Evolutionary conservation across 2,329 filamentous ascomycete species (phyloP).

Genomic region (Leptographium procerum): DNA sequence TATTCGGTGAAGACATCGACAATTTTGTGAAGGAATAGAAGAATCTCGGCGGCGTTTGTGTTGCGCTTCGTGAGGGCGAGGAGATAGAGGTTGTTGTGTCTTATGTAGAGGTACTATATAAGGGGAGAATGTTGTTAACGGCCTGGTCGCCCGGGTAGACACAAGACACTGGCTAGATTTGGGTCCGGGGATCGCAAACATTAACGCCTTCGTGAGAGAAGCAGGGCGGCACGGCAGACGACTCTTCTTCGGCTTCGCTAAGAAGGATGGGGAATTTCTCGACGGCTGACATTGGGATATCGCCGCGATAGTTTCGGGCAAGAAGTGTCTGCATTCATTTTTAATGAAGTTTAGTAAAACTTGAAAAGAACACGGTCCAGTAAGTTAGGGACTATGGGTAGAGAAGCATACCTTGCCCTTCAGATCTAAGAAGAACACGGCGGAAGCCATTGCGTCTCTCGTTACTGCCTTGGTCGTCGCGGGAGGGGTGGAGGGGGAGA

Average conservation of each 20-base stretch:
- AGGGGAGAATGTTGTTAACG: not conserved
- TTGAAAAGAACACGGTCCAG: not conserved
- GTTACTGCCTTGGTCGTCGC: not conserved
- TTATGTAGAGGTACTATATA: slow-evolving; percentile 97
- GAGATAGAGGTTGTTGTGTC: slow-evolving; percentile 97
- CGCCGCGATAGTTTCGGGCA: slow-evolving; percentile 94
- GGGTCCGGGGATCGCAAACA: no score
- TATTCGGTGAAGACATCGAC: slow-evolving; percentile 99
- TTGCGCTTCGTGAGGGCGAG: slow-evolving; percentile 97
- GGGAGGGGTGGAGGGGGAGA: not conserved
- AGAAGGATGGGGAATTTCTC: slow-evolving; percentile 95
- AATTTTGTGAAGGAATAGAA: slow-evolving; percentile 94
- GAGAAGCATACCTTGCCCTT: slow-evolving; percentile 81
- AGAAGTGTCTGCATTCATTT: slow-evolving; percentile 64
- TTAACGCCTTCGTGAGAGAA: slow-evolving; percentile 99
- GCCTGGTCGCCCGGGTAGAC: not conserved
- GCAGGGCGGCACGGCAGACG: slow-evolving; percentile 90
- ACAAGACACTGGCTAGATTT: not conserved
- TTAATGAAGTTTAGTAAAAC: not conserved
- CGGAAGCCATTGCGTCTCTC: slow-evolving; percentile 66
- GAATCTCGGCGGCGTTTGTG: slow-evolving; percentile 95
- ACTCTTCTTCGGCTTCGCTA: slow-evolving; percentile 98
- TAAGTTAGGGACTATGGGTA: not conserved
- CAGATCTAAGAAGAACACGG: slow-evolving; percentile 94
- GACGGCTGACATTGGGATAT: slow-evolving; percentile 98